Evolutionary conservation across 2,329 filamentous ascomycete species (phyloP).

Genomic region (Coniochaeta prunicola): DNA sequence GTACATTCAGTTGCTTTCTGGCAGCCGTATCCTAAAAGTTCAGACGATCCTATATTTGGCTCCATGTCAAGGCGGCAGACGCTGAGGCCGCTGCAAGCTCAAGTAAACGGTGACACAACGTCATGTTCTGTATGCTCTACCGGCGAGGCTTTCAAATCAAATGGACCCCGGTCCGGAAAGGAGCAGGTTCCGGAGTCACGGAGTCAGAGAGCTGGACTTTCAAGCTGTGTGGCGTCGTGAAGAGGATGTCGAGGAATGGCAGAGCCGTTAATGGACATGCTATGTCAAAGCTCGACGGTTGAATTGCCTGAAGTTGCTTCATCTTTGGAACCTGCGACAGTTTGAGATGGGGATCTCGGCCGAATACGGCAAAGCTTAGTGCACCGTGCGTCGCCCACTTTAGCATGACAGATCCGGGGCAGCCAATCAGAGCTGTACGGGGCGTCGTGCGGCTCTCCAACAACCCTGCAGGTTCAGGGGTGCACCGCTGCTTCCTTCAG

Average conservation of each 20-base stretch:
- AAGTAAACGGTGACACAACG: not conserved
- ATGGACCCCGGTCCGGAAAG: not conserved
- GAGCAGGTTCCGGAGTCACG: not conserved
- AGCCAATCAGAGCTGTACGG: not conserved
- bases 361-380: not conserved
- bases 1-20: not conserved
- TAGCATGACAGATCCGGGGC: not conserved
- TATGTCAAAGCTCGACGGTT: conserved; percentile 12
- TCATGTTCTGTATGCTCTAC: not conserved
- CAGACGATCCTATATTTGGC: not conserved
- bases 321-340: conserved; percentile 14
- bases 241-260: not conserved
- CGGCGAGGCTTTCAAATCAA: not conserved
- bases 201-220: not conserved
- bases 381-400: not conserved
- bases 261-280: not conserved
- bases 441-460: not conserved
- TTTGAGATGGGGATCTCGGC: conserved; percentile 13
- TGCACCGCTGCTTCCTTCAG: not conserved
- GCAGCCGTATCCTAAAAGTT: not conserved
- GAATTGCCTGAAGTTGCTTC: conserved; percentile 11
- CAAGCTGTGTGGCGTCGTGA: not conserved
- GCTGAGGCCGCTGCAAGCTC: not conserved
- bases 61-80: not conserved
- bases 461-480: not conserved